phyloP scores from a whole-genome alignment of 2,329 filamentous ascomycete genomes.

The Septoria petroselini region DNA sequence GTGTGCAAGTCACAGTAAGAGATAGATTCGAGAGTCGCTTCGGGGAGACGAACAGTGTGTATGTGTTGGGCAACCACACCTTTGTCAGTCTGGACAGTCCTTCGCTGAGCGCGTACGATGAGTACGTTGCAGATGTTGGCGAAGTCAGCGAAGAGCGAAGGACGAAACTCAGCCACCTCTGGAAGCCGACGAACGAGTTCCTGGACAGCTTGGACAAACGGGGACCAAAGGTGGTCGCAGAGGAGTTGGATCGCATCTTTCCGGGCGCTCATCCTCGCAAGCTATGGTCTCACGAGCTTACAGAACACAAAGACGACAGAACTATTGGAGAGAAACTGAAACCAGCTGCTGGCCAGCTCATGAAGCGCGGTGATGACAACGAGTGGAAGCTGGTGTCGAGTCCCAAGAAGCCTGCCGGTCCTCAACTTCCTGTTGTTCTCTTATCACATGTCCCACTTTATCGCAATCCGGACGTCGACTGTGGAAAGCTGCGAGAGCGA shows the following conservation, averaged over 20 bases:
- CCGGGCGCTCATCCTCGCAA: constrained; percentile 39
- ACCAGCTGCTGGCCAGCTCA: constrained; percentile 8
- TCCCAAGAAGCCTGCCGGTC: constrained; percentile 16
- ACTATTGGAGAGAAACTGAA: constrained; percentile 5
- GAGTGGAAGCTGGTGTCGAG: neutral
- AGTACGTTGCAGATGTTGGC: constrained; percentile 53
- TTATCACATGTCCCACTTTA: constrained; percentile 90
- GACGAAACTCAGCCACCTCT: constrained; percentile 53
- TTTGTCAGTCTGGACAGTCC: constrained; percentile 89
- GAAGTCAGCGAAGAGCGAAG: constrained; percentile 49
- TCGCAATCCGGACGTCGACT: constrained; percentile 76
- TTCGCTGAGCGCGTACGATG: constrained; percentile 73
- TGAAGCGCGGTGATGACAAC: constrained; percentile 5
- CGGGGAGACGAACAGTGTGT: constrained; percentile 84
- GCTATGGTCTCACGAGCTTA: constrained; percentile 37
- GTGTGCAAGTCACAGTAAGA: constrained; percentile 75
- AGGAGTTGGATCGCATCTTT: constrained; percentile 54
- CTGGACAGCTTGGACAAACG: constrained; percentile 62
- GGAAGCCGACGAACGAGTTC: constrained; percentile 73
- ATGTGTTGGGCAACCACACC: constrained; percentile 90
- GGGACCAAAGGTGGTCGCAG: constrained; percentile 66
- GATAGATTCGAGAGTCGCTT: constrained; percentile 85
- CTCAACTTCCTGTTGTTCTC: constrained; percentile 78
- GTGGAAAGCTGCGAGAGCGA: constrained; percentile 79
- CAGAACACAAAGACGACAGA: constrained; percentile 29